Base-by-base conservation (phyloP, 345 rosid species). In the Citrus inodora region DNA sequence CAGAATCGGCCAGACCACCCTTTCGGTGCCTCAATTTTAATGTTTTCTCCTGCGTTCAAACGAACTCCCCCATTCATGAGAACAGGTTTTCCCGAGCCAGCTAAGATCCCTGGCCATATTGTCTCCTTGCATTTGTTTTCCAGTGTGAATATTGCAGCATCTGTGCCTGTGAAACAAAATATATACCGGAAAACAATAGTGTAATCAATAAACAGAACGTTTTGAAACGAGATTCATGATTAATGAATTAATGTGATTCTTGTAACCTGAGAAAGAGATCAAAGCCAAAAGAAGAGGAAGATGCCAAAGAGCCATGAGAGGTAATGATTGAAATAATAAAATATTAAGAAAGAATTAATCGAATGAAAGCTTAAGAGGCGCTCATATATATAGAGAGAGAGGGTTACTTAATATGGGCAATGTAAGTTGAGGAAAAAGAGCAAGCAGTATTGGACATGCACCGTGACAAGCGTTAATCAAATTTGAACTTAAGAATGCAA, bases 1-100 rank as follows among this genome's bases (percentile, higher is more conserved):
- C 88, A 88, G 27, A 89, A 75, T 0, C 91, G 88, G 58, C 91
- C 92, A 3, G 90, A 89, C 90, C 90, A 86, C 14, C 77, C 85
- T 0, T 74, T 67, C 35, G 87, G 89, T 16, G 82, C 84, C 3
- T 80, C 37, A 51, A 89, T 78, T 16, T 73, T 46, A 37, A 79
- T 58, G 22, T 78, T 70, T 63, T 83, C 73, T 4, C 85, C 84
- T 0, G 89, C 72, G 7, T 67, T 73, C 5, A 89, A 70, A 71
- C 64, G 60, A 59, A 87, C 68, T 1, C 90, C 92, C 9, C 89
- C 89, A 21, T 82, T 70, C 63, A 71, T 61, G 27, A 86, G 77
- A 7, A 78, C 65, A 3, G 83, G 60, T 16, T 79, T 80, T 32
- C 89, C 89, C 38, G 86, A 77, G n/a, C 87, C 83, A 11, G 85